phyloP scores from a whole-genome alignment of 163 green algal genomes.

The Volvox carteri region DNA sequence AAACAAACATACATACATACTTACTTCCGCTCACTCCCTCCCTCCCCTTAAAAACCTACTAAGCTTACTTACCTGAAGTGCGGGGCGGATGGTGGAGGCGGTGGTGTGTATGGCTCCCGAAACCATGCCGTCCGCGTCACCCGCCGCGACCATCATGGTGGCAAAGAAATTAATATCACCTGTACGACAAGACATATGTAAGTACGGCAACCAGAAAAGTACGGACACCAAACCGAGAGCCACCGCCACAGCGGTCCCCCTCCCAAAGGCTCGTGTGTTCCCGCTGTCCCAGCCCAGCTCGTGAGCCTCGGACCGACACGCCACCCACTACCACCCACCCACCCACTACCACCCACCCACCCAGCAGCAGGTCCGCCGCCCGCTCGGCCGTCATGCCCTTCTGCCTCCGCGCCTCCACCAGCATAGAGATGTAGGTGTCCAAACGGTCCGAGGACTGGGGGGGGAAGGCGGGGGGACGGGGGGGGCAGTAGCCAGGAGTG shows the following conservation, averaged over 20 bases:
- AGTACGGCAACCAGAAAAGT: neutral
- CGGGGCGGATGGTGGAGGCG: conserved; percentile 91
- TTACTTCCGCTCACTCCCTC: neutral
- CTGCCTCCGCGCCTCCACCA: conserved; percentile 81
- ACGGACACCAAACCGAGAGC: no score
- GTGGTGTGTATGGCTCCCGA: conserved; percentile 90
- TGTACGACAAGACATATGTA: neutral
- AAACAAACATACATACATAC: no score
- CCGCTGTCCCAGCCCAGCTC: no score
- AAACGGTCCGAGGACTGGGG: conserved; percentile 49
- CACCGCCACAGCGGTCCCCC: no score
- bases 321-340: neutral
- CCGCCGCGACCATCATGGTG: conserved; percentile 85
- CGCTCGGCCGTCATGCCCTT: conserved; percentile 84
- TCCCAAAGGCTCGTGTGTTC: no score
- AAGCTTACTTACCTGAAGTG: conserved; percentile 63
- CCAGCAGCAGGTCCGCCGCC: conserved; percentile 75
- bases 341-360: neutral
- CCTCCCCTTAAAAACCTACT: neutral
- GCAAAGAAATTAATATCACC: conserved; percentile 88
- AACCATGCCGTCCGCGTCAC: conserved; percentile 89
- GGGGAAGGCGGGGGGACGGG: neutral
- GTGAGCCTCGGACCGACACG: no score
- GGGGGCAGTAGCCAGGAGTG: neutral
- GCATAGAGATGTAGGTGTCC: conserved; percentile 77